Conservation (phyloP, 2,329 filamentous ascomycete species). For the Ceratocystis alfenasii region DNA sequence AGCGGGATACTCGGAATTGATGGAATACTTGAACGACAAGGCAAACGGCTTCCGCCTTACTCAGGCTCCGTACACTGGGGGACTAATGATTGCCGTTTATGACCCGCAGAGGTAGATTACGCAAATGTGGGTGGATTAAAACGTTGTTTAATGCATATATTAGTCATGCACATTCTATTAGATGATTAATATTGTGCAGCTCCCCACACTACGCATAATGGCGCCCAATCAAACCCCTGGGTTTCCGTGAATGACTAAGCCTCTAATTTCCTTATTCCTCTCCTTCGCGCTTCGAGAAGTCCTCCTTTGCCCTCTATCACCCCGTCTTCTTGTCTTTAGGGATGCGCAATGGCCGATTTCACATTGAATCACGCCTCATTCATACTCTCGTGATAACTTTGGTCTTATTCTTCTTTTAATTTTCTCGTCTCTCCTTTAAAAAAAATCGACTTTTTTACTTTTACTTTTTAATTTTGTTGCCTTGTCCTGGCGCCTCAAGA, state of each 20-base stretch:
- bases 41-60: constrained; percentile 35
- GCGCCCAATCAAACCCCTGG: no score
- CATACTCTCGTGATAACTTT: not conserved
- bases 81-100: no score
- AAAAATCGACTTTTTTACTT: not conserved
- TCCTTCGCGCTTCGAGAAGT: not conserved
- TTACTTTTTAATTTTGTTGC: constrained; percentile 13
- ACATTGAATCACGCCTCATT: not conserved
- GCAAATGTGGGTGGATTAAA: no score
- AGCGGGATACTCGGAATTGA: constrained; percentile 35
- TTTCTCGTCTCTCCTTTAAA: constrained; percentile 7
- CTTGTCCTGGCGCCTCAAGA: constrained; percentile 9
- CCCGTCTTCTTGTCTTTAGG: not conserved
- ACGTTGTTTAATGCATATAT: no score
- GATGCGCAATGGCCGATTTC: not conserved
- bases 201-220: no score
- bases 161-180: no score
- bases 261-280: not conserved
- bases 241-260: no score
- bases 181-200: no score
- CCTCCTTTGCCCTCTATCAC: not conserved
- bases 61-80: no score
- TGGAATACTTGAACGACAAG: constrained; percentile 35
- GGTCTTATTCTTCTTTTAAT: not conserved
- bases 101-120: no score